Base-by-base conservation (phyloP, 352 stramenopile genomes). In the Phytophthora megakarya region DNA sequence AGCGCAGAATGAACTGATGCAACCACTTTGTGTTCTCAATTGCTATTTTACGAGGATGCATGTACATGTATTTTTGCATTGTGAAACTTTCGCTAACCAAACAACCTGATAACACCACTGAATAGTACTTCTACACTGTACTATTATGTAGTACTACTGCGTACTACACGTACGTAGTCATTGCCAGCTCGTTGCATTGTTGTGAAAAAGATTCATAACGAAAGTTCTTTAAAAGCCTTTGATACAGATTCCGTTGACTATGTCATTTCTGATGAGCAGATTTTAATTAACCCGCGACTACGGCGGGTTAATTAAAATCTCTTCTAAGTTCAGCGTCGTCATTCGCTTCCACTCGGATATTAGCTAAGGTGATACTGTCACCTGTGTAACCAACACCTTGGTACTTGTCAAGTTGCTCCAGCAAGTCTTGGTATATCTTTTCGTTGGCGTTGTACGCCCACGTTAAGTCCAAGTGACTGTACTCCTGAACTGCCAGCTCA, bases 391-490 rank as follows among this genome's bases (percentile, higher is more conserved):
- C 69, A 19, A 59, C 30, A 4, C 67, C 75, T 39, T 77, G 61
- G 33, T 77, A 81, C 33, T 69, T 59, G 25, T 73, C 57, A 35
- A 86, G 68, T 21, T 83, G 67, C 11, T 42, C 21, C 10, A 86
- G 57, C 28, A 86, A 63, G 15, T 80, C 70, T 26, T 76, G 49
- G 49, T 86, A 86, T 35, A 86, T 52, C 19, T 65, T 74, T 48
- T 79, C 63, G 22, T 66, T 68, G 23, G 56, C 65, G 32, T 86
- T 82, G 61, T 59, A 73, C 12, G 72, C 72, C 75, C 75, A 86
- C 15, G 73, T 79, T 30, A 83, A 75, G 59, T 86, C 78, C 15
- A 84, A 52, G 44, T 86, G 78, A 42, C 80, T 84, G 67, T 79
- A 81, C 19, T 67, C 40, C 13, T 78, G 46, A 30, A 82, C 52